Conservation (phyloP, 2,329 filamentous ascomycete genomes). For the Curvularia sp. region DNA sequence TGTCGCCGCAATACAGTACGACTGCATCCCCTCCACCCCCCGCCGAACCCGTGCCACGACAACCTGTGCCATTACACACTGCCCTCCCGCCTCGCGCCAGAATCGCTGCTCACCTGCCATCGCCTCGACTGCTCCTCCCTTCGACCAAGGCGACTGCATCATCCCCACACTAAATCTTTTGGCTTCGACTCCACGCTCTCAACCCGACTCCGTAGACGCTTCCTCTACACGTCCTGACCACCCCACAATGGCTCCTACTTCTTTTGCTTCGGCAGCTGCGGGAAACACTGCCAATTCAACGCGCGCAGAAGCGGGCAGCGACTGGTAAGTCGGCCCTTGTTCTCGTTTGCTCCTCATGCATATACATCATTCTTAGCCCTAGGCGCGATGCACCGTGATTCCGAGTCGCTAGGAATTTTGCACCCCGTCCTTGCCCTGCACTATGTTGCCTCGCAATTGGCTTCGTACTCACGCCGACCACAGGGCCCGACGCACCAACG, state of each 20-base stretch:
- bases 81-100: constrained; percentile 20
- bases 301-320: constrained; percentile 53
- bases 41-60: constrained; percentile 46
- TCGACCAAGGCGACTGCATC: constrained; percentile 30
- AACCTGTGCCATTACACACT: constrained; percentile 12
- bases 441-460: constrained; percentile 10
- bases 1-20: constrained; percentile 24
- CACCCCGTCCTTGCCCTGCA: constrained; percentile 6
- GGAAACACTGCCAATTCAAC: constrained; percentile 52
- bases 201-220: constrained; percentile 30
- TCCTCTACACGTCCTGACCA: constrained; percentile 23
- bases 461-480: constrained; percentile 24
- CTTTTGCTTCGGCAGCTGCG: constrained; percentile 60
- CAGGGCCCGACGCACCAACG: constrained; percentile 70
- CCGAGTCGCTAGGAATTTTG: constrained; percentile 19
- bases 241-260: constrained; percentile 55
- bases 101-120: constrained; percentile 32
- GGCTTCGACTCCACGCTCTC: constrained; percentile 34
- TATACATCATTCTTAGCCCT: neutral
- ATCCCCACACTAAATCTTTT: constrained; percentile 34
- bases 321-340: constrained; percentile 53
- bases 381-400: constrained; percentile 18
- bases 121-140: constrained; percentile 34
- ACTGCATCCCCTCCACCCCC: constrained; percentile 16
- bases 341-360: constrained; percentile 2